Conservation (phyloP, 257 asterid species). For the Mentha longifolia region DNA sequence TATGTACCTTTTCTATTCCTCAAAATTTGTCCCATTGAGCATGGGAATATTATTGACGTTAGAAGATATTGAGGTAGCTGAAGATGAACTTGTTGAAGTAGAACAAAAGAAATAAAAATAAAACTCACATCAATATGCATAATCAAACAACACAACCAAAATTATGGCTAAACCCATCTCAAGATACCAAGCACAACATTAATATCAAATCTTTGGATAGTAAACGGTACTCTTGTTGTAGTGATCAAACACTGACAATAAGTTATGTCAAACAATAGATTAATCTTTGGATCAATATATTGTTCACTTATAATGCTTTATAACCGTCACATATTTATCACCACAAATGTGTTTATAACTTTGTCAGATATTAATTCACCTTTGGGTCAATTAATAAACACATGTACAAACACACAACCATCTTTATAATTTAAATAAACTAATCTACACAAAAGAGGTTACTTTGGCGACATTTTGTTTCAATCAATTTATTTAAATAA, state of each 20-base stretch:
- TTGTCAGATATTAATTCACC: not conserved
- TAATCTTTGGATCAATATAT: not conserved
- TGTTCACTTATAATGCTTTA: not conserved
- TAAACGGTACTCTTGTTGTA: constrained; percentile 2
- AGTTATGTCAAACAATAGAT: not conserved
- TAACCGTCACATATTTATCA: not conserved
- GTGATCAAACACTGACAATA: not conserved
- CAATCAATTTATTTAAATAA: not conserved
- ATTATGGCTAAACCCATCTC: no score
- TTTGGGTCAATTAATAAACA: not conserved
- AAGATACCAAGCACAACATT: no score
- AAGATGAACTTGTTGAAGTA: not conserved
- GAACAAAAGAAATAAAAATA: not conserved
- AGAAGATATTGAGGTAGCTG: not conserved
- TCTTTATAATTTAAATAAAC: no score
- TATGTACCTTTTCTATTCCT: no score
- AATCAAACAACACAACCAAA: no score
- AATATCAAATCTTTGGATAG: not conserved
- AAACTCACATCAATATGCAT: no score
- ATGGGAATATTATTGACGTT: no score
- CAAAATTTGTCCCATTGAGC: no score
- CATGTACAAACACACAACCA: not conserved
- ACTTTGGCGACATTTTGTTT: not conserved
- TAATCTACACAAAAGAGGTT: no score
- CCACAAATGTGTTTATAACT: not conserved